Evolutionary conservation across 176 grass and related monocot species (phyloP), one percentile per base, ranked within the genome.

Genomic region (Cenchrus americanus): DNA sequence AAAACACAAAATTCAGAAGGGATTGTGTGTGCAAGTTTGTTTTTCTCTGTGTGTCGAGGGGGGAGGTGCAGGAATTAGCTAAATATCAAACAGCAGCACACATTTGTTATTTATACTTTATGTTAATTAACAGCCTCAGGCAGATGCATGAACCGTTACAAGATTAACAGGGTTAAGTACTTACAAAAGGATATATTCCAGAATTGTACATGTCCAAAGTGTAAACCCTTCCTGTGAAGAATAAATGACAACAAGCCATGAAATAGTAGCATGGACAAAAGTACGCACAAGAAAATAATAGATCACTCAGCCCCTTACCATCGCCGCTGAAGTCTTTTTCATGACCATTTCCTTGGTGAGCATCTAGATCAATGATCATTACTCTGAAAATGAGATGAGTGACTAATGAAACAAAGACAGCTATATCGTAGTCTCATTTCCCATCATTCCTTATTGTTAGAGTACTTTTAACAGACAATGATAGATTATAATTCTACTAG

Each of bases 131-230:
- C 18, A 53, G 62, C 22, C 1, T 18, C 15, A 46, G 19, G 10
- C 53, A 82, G 19, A 40, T 64, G 4, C 52, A 65, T 43, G 52
- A 72, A 48, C 3, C 19, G 46, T 44, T 48, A 63, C 34, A 62
- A 65, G 62, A 19, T 11, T 52, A 44, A 63, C 34, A 62, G 71
- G 62, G 23, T 11, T 52, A 44, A 86, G 43, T 89, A 50, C 87
- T 88, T 84, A 92, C 89, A 50, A 88, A 85, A 57, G 89, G 92
- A 92, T 94, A 94, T 81, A 95, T 88, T 81, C 70, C 90, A 86
- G 85, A 69, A 62, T 95, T 95, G 72, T 90, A 95, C 73, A 95
- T 95, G 74, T 92, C 93, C 85, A 95, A 65, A 70, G 83, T 95
- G 87, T 92, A 92, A 90, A 94, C 82, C 47, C 63, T 92, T 69